phyloP scores from a whole-genome alignment of 1,139 yeast species.

The Tardiomyces depauwii region DNA sequence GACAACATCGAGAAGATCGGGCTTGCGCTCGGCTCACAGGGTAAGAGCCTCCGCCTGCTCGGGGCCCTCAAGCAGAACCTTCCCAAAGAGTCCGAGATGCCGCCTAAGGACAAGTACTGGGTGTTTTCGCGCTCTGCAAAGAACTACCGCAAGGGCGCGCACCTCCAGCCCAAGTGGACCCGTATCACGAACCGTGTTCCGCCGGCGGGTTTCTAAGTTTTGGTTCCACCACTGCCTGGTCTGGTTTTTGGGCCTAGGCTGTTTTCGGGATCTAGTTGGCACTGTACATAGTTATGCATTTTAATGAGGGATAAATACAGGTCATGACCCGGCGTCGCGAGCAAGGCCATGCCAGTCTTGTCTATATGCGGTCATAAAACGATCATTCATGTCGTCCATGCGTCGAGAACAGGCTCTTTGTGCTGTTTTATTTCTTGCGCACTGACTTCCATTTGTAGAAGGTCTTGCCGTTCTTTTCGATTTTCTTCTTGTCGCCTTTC shows the following conservation, averaged over 20 bases:
- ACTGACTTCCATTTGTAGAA: constrained; percentile 81
- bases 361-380: too few species aligned
- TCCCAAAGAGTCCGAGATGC: constrained; percentile 78
- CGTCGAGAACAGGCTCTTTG: too few species aligned
- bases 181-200: constrained; percentile 69
- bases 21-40: constrained; percentile 42
- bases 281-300: not conserved
- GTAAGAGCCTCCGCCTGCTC: constrained; percentile 40
- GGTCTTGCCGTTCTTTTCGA: constrained; percentile 52
- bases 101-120: constrained; percentile 73
- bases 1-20: constrained; percentile 60
- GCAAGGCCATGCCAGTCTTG: not conserved
- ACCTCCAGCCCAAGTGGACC: constrained; percentile 38
- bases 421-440: constrained; percentile 63
- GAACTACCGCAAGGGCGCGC: constrained; percentile 81
- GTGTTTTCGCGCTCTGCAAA: constrained; percentile 65
- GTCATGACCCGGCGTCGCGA: too few species aligned
- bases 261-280: not conserved
- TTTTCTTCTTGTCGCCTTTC: constrained; percentile 75
- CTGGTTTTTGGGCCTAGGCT: too few species aligned
- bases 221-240: too few species aligned
- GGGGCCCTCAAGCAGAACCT: constrained; percentile 43
- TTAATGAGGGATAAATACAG: too few species aligned
- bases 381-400: too few species aligned
- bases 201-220: constrained; percentile 68